Conservation (phyloP, 2,329 filamentous ascomycete species). For the Talaromyces rugulosus region DNA sequence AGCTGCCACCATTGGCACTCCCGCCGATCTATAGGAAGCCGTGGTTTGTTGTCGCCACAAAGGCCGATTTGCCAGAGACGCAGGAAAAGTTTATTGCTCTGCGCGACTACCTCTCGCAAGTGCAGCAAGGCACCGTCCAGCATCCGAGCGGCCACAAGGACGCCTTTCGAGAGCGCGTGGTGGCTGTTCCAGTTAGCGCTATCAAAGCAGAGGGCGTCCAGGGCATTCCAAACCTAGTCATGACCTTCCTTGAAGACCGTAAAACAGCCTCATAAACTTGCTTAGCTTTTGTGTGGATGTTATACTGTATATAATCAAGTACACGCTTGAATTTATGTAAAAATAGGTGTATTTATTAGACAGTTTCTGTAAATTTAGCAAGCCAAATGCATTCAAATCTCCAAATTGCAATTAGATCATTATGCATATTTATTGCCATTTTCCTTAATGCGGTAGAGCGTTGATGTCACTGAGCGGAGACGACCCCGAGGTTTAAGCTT, state of each 20-base stretch:
- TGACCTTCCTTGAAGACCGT: slow-evolving; percentile 35
- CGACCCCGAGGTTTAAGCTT: background rate
- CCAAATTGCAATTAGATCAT: background rate
- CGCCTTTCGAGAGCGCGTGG: slow-evolving; percentile 55
- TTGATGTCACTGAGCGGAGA: background rate
- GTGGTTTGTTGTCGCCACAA: slow-evolving; percentile 94
- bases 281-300: background rate
- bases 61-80: slow-evolving; percentile 77
- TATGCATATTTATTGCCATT: background rate
- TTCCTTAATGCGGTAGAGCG: background rate
- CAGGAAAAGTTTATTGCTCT: slow-evolving; percentile 70
- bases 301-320: background rate
- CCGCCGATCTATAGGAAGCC: slow-evolving; percentile 88
- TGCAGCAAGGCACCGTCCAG: slow-evolving; percentile 58
- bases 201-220: slow-evolving; percentile 82
- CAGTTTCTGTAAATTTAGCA: background rate
- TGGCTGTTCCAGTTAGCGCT: slow-evolving; percentile 81
- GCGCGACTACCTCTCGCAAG: slow-evolving; percentile 63
- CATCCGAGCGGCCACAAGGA: slow-evolving; percentile 72
- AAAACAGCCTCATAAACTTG: background rate
- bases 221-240: slow-evolving; percentile 38
- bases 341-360: background rate
- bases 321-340: background rate
- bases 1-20: slow-evolving; percentile 46
- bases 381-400: background rate